Percentiles rank a stretch among this genome's conserved stretches.
Evolutionary conservation across 192 early-diverging fungal species (phyloP).

Genomic region (Podila epigama): DNA sequence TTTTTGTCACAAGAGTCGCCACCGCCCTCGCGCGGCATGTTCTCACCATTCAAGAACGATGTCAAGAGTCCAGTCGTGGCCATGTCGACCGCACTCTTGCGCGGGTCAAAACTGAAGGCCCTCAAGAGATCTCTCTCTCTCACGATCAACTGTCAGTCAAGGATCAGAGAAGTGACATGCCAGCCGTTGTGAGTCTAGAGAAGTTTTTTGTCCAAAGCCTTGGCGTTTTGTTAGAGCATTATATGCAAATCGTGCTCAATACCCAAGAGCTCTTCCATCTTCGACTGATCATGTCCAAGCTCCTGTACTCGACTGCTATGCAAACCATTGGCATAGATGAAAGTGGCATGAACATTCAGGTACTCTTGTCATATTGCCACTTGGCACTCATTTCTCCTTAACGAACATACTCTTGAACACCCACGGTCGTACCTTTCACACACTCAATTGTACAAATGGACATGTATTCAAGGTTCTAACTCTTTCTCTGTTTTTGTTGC

Average conservation of each 20-base stretch:
- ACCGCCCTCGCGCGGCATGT: conserved; percentile 18
- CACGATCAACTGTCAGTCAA: neutral
- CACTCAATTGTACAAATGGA: neutral
- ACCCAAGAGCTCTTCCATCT: neutral
- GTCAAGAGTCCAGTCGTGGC: conserved; percentile 10
- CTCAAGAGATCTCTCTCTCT: neutral
- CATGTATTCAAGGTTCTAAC: neutral
- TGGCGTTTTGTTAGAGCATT: neutral
- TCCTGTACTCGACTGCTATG: conserved; percentile 14
- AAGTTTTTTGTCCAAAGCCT: conserved; percentile 14
- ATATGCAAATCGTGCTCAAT: neutral
- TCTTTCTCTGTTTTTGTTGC: neutral
- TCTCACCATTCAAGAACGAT: conserved; percentile 22
- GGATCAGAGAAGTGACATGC: conserved; percentile 16
- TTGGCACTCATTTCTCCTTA: no score
- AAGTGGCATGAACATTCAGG: conserved; percentile 24
- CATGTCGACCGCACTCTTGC: neutral
- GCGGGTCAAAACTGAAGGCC: neutral
- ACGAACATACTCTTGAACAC: no score
- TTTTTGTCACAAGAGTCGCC: conserved; percentile 6
- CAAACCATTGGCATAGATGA: conserved; percentile 12
- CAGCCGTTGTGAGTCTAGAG: conserved; percentile 14
- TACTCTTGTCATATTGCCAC: no score
- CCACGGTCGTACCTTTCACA: no score
- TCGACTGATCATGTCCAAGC: neutral